Evolutionary conservation across 108 stramenopile species (phyloP).

Genomic region (Pseudonitzschia delicatissima): DNA sequence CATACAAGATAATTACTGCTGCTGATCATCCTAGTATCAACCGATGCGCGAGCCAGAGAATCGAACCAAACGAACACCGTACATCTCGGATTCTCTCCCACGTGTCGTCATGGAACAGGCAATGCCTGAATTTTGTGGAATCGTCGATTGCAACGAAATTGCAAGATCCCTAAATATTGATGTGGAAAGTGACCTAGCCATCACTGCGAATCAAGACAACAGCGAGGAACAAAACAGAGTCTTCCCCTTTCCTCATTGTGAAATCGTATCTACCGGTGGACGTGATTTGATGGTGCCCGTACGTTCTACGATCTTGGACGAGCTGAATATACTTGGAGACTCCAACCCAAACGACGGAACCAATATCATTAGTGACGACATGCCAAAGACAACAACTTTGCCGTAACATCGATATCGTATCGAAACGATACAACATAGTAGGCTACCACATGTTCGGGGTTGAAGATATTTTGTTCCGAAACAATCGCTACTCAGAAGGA

Average conservation of each 20-base stretch:
- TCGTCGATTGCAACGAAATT: background rate
- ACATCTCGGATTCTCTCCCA: background rate
- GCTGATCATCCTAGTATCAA: background rate
- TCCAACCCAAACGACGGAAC: background rate
- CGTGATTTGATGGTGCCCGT: conserved; percentile 1
- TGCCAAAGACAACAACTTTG: background rate
- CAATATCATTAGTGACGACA: background rate
- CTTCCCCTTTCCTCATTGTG: background rate
- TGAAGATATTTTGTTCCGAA: background rate
- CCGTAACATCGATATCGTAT: background rate
- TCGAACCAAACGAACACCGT: background rate
- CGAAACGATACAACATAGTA: background rate
- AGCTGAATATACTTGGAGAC: background rate
- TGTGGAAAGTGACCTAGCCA: background rate
- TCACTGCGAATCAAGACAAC: background rate
- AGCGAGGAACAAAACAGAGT: background rate
- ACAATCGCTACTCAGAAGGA: no score
- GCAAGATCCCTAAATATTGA: background rate
- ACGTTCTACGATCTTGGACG: background rate
- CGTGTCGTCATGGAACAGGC: conserved; percentile 5
- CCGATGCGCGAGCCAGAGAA: background rate
- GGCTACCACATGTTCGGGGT: conserved; percentile 4
- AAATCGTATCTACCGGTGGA: background rate
- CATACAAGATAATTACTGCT: no score
- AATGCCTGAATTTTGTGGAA: background rate